Evolutionary conservation across 2,329 filamentous ascomycete genomes (phyloP).

Genomic region (Thermochaetoides dissita): DNA sequence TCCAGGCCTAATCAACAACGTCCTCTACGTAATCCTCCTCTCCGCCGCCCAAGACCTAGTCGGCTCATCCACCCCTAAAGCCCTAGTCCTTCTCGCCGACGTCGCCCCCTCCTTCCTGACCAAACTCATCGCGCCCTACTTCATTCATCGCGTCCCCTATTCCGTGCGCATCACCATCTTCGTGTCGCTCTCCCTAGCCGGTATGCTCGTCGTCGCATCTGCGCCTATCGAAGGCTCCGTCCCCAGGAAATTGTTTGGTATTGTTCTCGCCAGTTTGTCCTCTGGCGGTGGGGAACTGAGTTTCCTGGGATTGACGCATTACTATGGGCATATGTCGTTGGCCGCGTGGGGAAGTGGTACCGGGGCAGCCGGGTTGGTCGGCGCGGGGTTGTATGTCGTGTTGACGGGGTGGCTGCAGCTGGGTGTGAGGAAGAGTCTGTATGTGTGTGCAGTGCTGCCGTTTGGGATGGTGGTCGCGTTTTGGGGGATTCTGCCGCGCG

Average conservation of each 20-base stretch:
- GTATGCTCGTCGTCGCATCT: slow-evolving; percentile 80
- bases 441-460: slow-evolving; percentile 68
- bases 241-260: slow-evolving; percentile 63
- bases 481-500: slow-evolving; percentile 64
- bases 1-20: slow-evolving; percentile 82
- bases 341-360: slow-evolving; percentile 90
- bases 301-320: slow-evolving; percentile 84
- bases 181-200: slow-evolving; percentile 58
- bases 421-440: slow-evolving; percentile 57
- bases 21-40: slow-evolving; percentile 93
- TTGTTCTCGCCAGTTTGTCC: slow-evolving; percentile 71
- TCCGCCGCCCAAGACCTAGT: slow-evolving; percentile 92
- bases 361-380: slow-evolving; percentile 73
- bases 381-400: slow-evolving; percentile 75
- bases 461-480: slow-evolving; percentile 74
- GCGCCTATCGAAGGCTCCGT: slow-evolving; percentile 54
- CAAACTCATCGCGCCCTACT: slow-evolving; percentile 83
- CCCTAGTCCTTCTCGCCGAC: slow-evolving; percentile 82
- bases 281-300: slow-evolving; percentile 81
- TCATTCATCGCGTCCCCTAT: slow-evolving; percentile 81
- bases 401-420: slow-evolving; percentile 70
- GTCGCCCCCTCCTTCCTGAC: slow-evolving; percentile 79
- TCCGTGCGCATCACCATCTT: slow-evolving; percentile 59
- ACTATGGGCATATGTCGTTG: slow-evolving; percentile 74
- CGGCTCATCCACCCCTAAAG: slow-evolving; percentile 72